Conservation (phyloP, 257 asterid genomes). For the Ophiorrhiza pumila region DNA sequence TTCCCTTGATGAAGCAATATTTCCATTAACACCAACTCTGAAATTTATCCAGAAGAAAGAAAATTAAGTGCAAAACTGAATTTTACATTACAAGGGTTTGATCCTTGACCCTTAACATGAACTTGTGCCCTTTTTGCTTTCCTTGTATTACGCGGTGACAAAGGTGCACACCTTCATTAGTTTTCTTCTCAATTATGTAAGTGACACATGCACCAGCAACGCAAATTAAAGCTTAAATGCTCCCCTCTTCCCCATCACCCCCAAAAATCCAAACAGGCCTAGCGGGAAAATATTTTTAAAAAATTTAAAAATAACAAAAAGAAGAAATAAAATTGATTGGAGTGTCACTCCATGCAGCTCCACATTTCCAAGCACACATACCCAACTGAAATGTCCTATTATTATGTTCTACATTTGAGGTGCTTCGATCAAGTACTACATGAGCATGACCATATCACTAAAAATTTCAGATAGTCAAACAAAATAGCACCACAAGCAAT, state of each 20-base stretch:
- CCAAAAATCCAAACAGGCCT: not conserved
- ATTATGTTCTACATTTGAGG: not conserved
- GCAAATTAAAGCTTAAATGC: not conserved
- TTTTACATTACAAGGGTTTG: not conserved
- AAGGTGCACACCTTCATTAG: not conserved
- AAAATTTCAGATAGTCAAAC: not conserved
- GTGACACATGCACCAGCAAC: not conserved
- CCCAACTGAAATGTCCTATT: not conserved
- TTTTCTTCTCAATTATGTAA: not conserved
- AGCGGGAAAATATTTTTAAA: no score
- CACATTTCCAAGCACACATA: not conserved
- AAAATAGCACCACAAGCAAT: not conserved
- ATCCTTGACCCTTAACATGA: not conserved
- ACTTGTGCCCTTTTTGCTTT: not conserved
- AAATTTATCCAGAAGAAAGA: constrained; percentile 12
- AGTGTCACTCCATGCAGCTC: not conserved
- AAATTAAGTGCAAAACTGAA: not conserved
- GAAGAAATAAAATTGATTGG: not conserved
- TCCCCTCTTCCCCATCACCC: not conserved
- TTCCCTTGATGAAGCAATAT: constrained; percentile 23
- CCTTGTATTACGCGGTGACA: not conserved
- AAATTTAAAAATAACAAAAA: not conserved
- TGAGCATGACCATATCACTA: not conserved
- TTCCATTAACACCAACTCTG: constrained; percentile 32
- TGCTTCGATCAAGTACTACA: not conserved